phyloP scores from a whole-genome alignment of 495 filamentous ascomycete species.

The Penicillium cosmopolitanum region DNA sequence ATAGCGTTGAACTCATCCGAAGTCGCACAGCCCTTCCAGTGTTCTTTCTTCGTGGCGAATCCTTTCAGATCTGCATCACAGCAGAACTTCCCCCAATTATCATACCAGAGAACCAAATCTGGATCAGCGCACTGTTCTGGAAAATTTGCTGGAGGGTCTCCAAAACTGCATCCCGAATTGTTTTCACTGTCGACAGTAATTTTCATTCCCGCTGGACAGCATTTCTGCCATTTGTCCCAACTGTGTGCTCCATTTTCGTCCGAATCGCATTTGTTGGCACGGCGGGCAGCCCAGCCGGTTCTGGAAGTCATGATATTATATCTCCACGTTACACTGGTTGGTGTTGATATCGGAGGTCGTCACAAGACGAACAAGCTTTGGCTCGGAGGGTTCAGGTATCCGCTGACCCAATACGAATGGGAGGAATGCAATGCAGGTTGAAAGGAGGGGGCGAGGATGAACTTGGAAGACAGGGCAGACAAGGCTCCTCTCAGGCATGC shows the following conservation, averaged over 20 bases:
- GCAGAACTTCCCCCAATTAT: not conserved
- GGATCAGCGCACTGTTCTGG: not conserved
- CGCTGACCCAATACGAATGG: no score
- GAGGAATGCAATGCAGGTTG: no score
- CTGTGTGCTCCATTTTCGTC: not conserved
- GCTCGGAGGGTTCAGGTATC: no score
- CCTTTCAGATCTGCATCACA: not conserved
- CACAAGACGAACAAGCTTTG: not conserved
- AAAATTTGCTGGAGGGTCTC: not conserved
- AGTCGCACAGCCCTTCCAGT: not conserved
- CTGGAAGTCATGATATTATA: not conserved
- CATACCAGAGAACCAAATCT: not conserved
- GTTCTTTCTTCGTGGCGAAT: not conserved
- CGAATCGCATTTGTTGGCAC: not conserved
- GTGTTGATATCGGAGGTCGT: not conserved
- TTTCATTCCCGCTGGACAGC: not conserved
- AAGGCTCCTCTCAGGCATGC: no score
- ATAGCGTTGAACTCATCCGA: not conserved
- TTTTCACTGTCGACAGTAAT: not conserved
- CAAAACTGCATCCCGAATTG: not conserved
- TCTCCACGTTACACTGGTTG: not conserved
- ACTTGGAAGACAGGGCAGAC: no score
- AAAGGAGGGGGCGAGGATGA: no score
- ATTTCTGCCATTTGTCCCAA: not conserved
- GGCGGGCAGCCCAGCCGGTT: not conserved